These are phyloP conservation scores for Solanum piurae DNA, from an alignment of 257 asterid species.

Conservation along the genomic window DNA sequence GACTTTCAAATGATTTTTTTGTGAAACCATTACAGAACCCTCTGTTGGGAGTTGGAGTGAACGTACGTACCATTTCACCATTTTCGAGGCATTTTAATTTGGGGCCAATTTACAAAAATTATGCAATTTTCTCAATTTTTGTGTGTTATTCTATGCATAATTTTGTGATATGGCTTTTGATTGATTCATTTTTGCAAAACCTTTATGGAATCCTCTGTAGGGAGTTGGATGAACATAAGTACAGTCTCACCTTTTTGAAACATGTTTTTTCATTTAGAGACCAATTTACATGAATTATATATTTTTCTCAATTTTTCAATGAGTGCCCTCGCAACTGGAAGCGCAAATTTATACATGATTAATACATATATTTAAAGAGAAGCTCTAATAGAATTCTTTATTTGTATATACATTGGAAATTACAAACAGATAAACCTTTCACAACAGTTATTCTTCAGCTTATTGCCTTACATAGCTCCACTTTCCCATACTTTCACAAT, in stretches of 20 bases:
- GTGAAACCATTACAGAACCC: not conserved
- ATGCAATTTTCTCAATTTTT: too few species aligned
- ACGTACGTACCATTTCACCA: not conserved
- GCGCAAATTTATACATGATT: not conserved
- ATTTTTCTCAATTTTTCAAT: too few species aligned
- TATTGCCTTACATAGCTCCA: not conserved
- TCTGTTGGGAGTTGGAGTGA: not conserved
- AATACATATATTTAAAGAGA: not conserved
- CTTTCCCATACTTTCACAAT: not conserved
- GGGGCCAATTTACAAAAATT: not conserved
- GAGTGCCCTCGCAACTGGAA: not conserved
- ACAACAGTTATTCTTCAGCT: not conserved
- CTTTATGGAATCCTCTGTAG: not conserved
- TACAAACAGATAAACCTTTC: not conserved
- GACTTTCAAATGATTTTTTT: not conserved
- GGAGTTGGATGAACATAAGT: not conserved
- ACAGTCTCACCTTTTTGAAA: too few species aligned
- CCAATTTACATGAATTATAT: not conserved
- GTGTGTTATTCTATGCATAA: not conserved
- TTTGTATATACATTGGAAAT: not conserved
- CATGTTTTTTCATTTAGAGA: not conserved
- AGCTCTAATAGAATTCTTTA: not conserved
- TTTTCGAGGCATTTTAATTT: not conserved
- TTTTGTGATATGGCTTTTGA: not conserved
- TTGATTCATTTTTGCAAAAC: not conserved